Conservation (phyloP, 768 basidiomycete species). For the Rhodotorula paludigena region DNA sequence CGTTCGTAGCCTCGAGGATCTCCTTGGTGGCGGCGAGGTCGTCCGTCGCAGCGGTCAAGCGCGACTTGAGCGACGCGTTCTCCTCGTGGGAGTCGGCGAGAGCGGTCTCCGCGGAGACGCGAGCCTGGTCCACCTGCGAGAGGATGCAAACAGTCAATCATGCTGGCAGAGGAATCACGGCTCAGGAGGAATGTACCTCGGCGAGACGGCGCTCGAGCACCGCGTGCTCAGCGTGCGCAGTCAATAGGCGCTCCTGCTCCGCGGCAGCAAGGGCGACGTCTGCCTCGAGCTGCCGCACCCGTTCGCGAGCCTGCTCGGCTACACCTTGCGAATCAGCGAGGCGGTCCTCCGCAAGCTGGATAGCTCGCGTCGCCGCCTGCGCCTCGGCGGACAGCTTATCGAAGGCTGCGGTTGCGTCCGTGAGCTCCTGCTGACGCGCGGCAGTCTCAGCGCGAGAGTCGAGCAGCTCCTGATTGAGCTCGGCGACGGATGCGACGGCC, state of each 20-base stretch:
- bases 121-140: neutral
- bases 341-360: too few relatives aligned
- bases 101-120: neutral
- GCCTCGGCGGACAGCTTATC: too few relatives aligned
- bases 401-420: too few relatives aligned
- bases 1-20: neutral
- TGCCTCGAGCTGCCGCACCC: too few relatives aligned
- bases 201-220: neutral
- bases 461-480: neutral
- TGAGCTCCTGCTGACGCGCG: neutral
- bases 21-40: slow-evolving; percentile 10
- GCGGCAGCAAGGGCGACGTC: too few relatives aligned
- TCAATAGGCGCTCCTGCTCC: neutral
- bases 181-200: neutral
- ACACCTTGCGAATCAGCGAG: too few relatives aligned
- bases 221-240: neutral
- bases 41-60: neutral
- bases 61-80: neutral
- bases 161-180: too few relatives aligned
- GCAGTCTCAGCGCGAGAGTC: neutral
- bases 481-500: neutral
- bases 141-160: fast-evolving
- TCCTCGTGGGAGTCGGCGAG: neutral
- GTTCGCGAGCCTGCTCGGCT: too few relatives aligned
- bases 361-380: too few relatives aligned